A percentile compares a stretch with the other conserved stretches of the same genome.
These are phyloP conservation scores for Xerophyta viscosa DNA, from an alignment of 106 monocot genomes.

Conservation along the genomic window DNA sequence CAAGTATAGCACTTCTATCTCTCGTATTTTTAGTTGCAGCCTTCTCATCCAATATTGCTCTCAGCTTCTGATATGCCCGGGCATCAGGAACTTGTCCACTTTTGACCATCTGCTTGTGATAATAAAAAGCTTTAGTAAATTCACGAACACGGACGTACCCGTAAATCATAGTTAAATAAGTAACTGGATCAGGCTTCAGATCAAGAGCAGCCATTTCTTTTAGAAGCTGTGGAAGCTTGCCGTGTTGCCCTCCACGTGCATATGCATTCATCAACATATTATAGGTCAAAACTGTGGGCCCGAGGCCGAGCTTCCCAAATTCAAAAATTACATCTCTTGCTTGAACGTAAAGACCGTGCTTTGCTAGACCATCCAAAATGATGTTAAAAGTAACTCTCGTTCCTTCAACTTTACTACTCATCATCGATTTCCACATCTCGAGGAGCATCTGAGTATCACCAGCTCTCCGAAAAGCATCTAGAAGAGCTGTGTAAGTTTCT, in stretches of 20 bases:
- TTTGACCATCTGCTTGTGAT: conserved; percentile 86
- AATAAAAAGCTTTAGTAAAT: conserved; percentile 75
- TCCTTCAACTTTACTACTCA: conserved; percentile 63
- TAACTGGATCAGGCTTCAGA: conserved; percentile 80
- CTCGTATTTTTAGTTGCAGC: conserved; percentile 64
- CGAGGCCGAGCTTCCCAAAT: conserved; percentile 54
- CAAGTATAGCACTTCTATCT: conserved; percentile 81
- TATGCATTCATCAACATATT: conserved; percentile 99
- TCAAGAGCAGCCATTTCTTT: conserved; percentile 70
- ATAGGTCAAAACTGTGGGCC: conserved; percentile 83
- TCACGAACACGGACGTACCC: conserved; percentile 88
- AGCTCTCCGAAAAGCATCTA: conserved; percentile 69
- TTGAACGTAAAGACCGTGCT: conserved; percentile 84
- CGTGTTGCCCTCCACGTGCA: conserved; percentile 87
- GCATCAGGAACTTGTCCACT: conserved; percentile 75
- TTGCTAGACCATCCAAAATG: conserved; percentile 83
- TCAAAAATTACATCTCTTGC: conserved; percentile 85
- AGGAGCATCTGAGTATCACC: conserved; percentile 56
- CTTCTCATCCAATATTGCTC: conserved; percentile 58
- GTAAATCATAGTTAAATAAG: conserved; percentile 89
- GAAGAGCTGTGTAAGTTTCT: conserved; percentile 80
- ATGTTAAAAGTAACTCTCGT: conserved; percentile 80
- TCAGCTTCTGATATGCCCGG: conserved; percentile 62
- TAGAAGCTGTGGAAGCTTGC: conserved; percentile 70
- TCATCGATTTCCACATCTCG: conserved; percentile 88